Percentiles rank a stretch among this genome's conserved stretches.
phyloP scores from a whole-genome alignment of 163 green algal species.

The Chloromonas sp. region DNA sequence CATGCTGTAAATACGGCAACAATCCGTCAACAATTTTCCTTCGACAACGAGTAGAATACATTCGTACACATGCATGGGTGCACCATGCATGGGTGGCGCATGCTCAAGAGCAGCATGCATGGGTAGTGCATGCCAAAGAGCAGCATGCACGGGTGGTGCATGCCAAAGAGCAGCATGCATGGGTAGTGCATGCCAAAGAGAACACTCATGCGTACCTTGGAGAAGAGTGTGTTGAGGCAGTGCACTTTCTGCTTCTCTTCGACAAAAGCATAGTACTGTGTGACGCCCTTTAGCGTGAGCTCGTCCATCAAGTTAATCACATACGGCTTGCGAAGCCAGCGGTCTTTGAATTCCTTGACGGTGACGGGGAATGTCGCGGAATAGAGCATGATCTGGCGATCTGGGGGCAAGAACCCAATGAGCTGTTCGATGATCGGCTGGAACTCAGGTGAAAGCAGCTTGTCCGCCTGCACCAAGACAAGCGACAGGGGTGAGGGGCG shows the following conservation, averaged over 20 bases:
- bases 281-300: slow-evolving; percentile 97
- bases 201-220: slow-evolving; percentile 54
- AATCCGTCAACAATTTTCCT: too few relatives aligned
- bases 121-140: too few relatives aligned
- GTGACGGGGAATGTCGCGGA: slow-evolving; percentile 97
- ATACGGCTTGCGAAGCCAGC: slow-evolving; percentile 79
- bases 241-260: slow-evolving; percentile 99
- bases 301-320: slow-evolving; percentile 99
- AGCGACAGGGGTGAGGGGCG: too few relatives aligned
- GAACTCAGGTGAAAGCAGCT: slow-evolving; percentile 95
- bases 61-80: too few relatives aligned
- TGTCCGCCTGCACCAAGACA: slow-evolving; percentile 80
- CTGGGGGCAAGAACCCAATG: slow-evolving; percentile 74
- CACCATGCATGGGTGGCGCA: not conserved
- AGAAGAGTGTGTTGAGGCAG: slow-evolving; percentile 99
- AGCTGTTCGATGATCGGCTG: slow-evolving; percentile 94
- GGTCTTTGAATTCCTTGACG: slow-evolving; percentile 86
- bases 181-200: too few relatives aligned
- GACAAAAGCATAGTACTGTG: slow-evolving; percentile 98
- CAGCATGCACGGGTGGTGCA: too few relatives aligned
- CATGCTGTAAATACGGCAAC: too few relatives aligned
- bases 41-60: too few relatives aligned
- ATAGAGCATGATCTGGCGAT: slow-evolving; percentile 96
- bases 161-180: too few relatives aligned
- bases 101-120: too few relatives aligned